Evolutionary conservation across 2,329 filamentous ascomycete species (phyloP).

Genomic region (Ilyonectria mors-panacis): DNA sequence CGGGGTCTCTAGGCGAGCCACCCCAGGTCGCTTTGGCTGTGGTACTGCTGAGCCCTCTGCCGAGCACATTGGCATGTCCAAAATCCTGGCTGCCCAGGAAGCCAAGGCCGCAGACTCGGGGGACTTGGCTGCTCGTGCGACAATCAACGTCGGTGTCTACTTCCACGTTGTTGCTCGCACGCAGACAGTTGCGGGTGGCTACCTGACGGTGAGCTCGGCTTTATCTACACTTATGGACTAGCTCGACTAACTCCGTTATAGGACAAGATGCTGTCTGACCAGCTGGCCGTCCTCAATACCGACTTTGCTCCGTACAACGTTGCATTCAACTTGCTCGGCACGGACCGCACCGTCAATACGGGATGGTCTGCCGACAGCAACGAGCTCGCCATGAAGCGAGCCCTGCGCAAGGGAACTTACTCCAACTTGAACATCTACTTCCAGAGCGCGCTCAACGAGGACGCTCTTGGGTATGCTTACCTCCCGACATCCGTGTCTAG

Average conservation of each 20-base stretch:
- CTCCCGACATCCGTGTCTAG: constrained; percentile 55
- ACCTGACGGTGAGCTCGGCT: neutral
- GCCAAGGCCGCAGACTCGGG: constrained; percentile 1
- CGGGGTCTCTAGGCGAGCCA: neutral
- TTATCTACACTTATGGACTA: neutral
- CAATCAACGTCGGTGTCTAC: constrained; percentile 13
- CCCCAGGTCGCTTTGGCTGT: neutral
- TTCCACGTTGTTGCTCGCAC: constrained; percentile 10
- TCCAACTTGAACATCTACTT: constrained; percentile 64
- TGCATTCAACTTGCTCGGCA: constrained; percentile 59
- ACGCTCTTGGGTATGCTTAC: constrained; percentile 62
- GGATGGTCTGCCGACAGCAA: constrained; percentile 57
- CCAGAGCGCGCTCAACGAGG: constrained; percentile 53
- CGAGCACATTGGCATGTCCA: constrained; percentile 11
- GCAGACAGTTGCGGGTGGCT: constrained; percentile 2
- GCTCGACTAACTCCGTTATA: neutral
- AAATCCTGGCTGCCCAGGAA: constrained; percentile 11
- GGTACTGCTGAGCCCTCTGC: neutral
- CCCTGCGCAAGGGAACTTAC: constrained; percentile 60
- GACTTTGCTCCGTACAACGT: constrained; percentile 59
- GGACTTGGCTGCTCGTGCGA: neutral
- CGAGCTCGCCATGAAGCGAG: constrained; percentile 61
- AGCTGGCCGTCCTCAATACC: constrained; percentile 56
- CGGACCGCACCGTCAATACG: constrained; percentile 60
- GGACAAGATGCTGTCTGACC: constrained; percentile 5